phyloP scores from a whole-genome alignment of 306 rosid genomes.

The Hylodesmum podocarpum region DNA sequence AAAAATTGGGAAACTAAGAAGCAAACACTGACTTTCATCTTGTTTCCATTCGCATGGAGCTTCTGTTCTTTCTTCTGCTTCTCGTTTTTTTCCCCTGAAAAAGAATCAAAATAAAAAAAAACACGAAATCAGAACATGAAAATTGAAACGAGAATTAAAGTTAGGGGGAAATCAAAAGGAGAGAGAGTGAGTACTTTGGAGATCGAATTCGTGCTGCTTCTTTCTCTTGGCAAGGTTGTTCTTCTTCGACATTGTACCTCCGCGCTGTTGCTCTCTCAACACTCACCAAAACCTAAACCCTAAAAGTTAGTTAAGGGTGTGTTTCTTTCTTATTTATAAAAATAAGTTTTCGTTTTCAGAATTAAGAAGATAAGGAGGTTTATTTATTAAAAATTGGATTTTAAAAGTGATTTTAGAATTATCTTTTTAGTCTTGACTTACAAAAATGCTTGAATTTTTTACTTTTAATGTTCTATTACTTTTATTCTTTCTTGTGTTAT shows the following conservation, averaged over 20 bases:
- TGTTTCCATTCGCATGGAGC: constrained; percentile 73
- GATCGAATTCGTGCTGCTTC: constrained; percentile 77
- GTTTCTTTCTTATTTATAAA: neutral
- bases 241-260: constrained; percentile 76
- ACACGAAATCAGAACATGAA: neutral
- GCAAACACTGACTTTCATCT: constrained; percentile 60
- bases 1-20: neutral
- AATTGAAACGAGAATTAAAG: neutral
- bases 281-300: constrained; percentile 2
- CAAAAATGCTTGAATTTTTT: too few relatives aligned
- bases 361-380: too few relatives aligned
- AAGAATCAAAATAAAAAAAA: neutral
- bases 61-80: constrained; percentile 59
- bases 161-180: neutral
- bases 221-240: constrained; percentile 77
- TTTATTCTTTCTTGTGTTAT: too few relatives aligned
- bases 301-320: neutral
- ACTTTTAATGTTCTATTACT: too few relatives aligned
- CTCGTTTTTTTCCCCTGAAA: constrained; percentile 69
- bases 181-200: constrained; percentile 49
- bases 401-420: too few relatives aligned
- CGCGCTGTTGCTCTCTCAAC: neutral
- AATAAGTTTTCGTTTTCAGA: too few relatives aligned
- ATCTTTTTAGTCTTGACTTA: too few relatives aligned
- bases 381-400: too few relatives aligned